These are phyloP conservation scores for Thalassiosira exigua DNA, from an alignment of 352 stramenopile species.

Conservation along the genomic window DNA sequence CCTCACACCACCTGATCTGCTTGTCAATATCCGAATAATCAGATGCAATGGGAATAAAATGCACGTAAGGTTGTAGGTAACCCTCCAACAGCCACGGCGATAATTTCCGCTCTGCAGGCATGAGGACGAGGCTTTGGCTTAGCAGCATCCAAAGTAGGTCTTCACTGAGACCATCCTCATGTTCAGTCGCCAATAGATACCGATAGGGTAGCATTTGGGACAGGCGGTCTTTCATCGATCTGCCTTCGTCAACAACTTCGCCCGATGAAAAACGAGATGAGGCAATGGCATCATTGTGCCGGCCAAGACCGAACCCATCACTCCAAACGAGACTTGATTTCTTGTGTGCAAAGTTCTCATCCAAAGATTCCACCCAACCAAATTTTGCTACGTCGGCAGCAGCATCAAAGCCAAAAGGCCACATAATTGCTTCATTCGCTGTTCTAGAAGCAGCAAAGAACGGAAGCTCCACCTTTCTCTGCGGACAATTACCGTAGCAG, in stretches of 20 bases:
- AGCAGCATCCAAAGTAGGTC: conserved; percentile 59
- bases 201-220: conserved; percentile 37
- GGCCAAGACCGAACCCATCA: no score
- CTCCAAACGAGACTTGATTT: conserved; percentile 34
- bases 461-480: conserved; percentile 25
- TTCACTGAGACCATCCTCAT: conserved; percentile 11
- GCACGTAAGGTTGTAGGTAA: conserved; percentile 45
- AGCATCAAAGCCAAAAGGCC: conserved; percentile 45
- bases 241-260: conserved; percentile 4
- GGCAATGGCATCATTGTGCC: no score
- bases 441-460: conserved; percentile 29
- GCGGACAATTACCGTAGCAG: conserved; percentile 31
- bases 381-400: conserved; percentile 22
- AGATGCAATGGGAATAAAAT: conserved; percentile 52
- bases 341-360: conserved; percentile 73
- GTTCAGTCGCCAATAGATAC: conserved; percentile 40
- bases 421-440: conserved; percentile 44
- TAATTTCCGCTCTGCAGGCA: conserved; percentile 25
- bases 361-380: conserved; percentile 43
- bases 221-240: conserved; percentile 13
- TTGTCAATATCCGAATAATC: conserved; percentile 57
- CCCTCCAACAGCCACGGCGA: conserved; percentile 48
- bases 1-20: conserved; percentile 57
- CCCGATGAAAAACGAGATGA: no score
- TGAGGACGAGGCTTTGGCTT: conserved; percentile 57